Base-by-base conservation (phyloP, 176 grass and related monocot genomes). In the Oryza rufipogon region DNA sequence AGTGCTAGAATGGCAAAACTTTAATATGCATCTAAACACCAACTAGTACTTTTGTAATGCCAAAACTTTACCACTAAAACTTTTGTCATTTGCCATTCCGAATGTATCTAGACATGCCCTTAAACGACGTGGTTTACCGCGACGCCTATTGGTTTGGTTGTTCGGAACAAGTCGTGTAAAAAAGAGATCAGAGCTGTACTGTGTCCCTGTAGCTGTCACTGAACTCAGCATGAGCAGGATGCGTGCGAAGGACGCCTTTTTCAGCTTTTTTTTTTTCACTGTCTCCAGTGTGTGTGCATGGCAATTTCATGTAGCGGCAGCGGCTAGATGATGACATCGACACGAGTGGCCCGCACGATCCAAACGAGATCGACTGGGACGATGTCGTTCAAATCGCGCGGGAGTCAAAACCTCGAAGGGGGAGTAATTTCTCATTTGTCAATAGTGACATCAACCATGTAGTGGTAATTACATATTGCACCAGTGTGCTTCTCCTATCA, bases 381-480 rank as follows among this genome's bases (percentile, higher is more conserved):
- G 30, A 9, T 22, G 25, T 28, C 14, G 11, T 47, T 33, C 60
- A 47, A 20, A 66, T 32, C 11, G 66, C 16, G 41, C 56, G 20
- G 17, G 56, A 65, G 14, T n/a, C 0, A 3, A 3, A 34, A n/a
- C 32, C 64, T 75, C 28, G 48, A 20, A 75, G 5, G 47, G 4
- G 47, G n/a, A 63, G n/a, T 81, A 47, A 33, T 69, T 58, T 75
- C 33, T 17, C 63, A 75, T 60, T 60, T 34, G 34, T 48, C 9
- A 33, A 75, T 11, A 34, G 13, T 28, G 64, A 52, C 82, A 60
- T 13, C 79, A 66, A 83, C 67, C 73, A 74, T 54, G 88, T 32
- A 32, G 30, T 11, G 49, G 68, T 74, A 79, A 74, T 83, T 82
- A 89, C 78, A 81, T 32, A 44, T 68, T 79, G 44, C 54, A 70